phyloP scores from a whole-genome alignment of 495 filamentous ascomycete species.

The Aspergillus nanangensis region DNA sequence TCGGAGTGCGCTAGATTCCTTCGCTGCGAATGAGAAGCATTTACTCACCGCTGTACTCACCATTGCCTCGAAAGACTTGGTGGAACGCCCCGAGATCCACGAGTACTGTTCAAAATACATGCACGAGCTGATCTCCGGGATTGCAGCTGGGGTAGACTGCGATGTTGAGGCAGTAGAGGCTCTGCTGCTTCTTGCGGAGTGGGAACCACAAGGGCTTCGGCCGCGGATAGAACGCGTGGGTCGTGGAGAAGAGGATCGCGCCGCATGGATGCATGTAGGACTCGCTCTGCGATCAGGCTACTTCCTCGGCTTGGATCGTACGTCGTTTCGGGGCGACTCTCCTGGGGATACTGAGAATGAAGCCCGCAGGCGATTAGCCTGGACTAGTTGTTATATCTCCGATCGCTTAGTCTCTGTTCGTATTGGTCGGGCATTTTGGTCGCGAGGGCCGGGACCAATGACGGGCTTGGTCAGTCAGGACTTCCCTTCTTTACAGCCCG shows the following conservation, averaged over 20 bases:
- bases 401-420: slow-evolving; percentile 61
- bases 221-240: slow-evolving; percentile 50
- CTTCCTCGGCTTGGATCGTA: slow-evolving; percentile 55
- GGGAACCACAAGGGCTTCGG: slow-evolving; percentile 57
- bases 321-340: slow-evolving; percentile 47
- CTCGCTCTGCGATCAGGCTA: slow-evolving; percentile 60
- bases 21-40: slow-evolving; percentile 51
- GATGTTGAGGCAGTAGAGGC: slow-evolving; percentile 63
- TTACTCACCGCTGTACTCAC: slow-evolving; percentile 59
- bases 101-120: slow-evolving; percentile 60
- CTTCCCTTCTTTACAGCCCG: slow-evolving; percentile 55
- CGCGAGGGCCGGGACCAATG: slow-evolving; percentile 58
- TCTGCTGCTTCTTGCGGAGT: slow-evolving; percentile 57
- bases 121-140: slow-evolving; percentile 55
- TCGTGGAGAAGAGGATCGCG: slow-evolving; percentile 60
- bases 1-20: slow-evolving; percentile 40
- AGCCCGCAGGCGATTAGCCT: slow-evolving; percentile 54
- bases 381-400: slow-evolving; percentile 62
- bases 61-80: slow-evolving; percentile 57
- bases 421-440: slow-evolving; percentile 63
- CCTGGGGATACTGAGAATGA: slow-evolving; percentile 46
- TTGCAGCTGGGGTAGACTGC: slow-evolving; percentile 55
- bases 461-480: slow-evolving; percentile 56
- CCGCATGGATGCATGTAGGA: slow-evolving; percentile 66
- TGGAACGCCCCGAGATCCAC: slow-evolving; percentile 51